Conservation (phyloP, 306 rosid species). For the Castanopsis chinensis region DNA sequence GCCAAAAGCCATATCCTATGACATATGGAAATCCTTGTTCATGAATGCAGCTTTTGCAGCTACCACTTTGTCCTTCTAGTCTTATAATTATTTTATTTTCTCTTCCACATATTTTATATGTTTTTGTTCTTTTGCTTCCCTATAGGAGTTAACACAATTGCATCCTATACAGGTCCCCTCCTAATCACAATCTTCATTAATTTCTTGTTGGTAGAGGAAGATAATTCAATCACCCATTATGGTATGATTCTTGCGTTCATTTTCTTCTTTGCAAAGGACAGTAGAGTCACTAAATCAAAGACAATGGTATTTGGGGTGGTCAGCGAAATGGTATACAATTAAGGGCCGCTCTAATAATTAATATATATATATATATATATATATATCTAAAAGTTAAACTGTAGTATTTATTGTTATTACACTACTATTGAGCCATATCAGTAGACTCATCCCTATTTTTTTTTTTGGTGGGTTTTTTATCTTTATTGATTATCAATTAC, state of each 20-base stretch:
- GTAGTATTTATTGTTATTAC: too few species aligned
- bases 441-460: too few species aligned
- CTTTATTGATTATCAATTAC: too few species aligned
- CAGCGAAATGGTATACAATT: conserved; percentile 63
- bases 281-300: conserved; percentile 73
- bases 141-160: conserved; percentile 69
- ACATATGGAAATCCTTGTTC: conserved; percentile 54
- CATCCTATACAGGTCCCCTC: conserved; percentile 79
- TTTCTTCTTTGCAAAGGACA: conserved; percentile 74
- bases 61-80: conserved; percentile 3
- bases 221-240: conserved; percentile 41
- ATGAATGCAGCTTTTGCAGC: conserved; percentile 71
- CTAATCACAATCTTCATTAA: conserved; percentile 72
- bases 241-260: conserved; percentile 73
- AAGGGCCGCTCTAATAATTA: conserved; percentile 75
- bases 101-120: not conserved
- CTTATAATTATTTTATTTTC: not conserved
- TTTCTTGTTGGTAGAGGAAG: conserved; percentile 42
- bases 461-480: too few species aligned
- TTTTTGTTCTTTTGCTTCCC: conserved; percentile 5
- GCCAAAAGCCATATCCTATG: conserved; percentile 54
- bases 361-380: too few species aligned
- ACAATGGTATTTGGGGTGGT: conserved; percentile 95
- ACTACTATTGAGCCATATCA: too few species aligned
- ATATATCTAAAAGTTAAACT: too few species aligned